phyloP scores from a whole-genome alignment of 495 filamentous ascomycete species.

The Podospora tetraspora region DNA sequence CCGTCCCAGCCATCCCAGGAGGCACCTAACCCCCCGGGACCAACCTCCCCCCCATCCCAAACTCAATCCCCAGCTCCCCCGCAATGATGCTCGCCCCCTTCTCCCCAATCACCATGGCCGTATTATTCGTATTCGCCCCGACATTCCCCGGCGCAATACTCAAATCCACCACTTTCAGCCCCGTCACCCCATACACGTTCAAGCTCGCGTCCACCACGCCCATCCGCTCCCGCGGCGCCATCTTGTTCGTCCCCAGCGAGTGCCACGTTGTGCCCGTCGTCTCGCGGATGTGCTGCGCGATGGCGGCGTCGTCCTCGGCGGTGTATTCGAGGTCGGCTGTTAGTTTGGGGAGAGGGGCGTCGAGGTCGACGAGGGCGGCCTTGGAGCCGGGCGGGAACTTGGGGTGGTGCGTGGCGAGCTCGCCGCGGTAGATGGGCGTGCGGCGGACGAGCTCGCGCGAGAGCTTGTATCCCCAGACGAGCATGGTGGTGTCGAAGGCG shows the following conservation, averaged over 20 bases:
- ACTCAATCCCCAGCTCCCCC: conserved; percentile 39
- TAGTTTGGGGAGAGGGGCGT: conserved; percentile 17
- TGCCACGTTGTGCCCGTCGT: conserved; percentile 25
- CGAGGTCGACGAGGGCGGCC: conserved; percentile 39
- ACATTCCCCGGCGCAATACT: conserved; percentile 55
- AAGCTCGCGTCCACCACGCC: conserved; percentile 23
- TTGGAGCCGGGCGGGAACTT: conserved; percentile 42
- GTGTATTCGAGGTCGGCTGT: conserved; percentile 21
- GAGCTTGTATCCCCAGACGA: conserved; percentile 51
- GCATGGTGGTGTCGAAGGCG: conserved; percentile 39
- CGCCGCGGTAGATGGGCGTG: conserved; percentile 48
- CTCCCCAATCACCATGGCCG: conserved; percentile 55
- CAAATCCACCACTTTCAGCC: conserved; percentile 29
- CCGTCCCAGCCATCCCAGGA: not conserved
- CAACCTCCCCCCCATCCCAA: not conserved
- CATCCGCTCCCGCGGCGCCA: conserved; percentile 14
- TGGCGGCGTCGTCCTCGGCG: conserved; percentile 45
- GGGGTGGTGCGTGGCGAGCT: conserved; percentile 46
- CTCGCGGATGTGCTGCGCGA: conserved; percentile 18
- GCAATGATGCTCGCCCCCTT: conserved; percentile 55
- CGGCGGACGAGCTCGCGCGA: conserved; percentile 52
- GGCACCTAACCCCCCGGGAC: not conserved
- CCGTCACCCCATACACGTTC: conserved; percentile 19
- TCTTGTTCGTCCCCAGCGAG: conserved; percentile 26
- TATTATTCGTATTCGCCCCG: conserved; percentile 56